Evolutionary conservation across 192 early-diverging fungal genomes (phyloP).

Genomic region (Geosiphon pyriformis): DNA sequence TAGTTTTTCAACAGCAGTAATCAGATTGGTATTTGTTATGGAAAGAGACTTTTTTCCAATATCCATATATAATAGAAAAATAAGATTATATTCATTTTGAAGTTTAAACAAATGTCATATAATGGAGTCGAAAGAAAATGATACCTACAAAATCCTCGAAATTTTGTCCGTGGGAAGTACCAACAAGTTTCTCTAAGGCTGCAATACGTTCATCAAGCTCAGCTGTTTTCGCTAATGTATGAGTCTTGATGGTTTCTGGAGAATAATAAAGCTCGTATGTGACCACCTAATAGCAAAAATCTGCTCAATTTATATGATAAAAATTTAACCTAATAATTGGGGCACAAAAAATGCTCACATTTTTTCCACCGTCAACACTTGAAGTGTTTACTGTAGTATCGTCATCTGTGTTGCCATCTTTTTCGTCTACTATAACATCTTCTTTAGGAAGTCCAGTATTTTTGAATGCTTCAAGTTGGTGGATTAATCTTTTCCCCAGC

Average conservation of each 20-base stretch:
- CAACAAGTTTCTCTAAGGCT: slow-evolving; percentile 62
- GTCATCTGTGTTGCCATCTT: slow-evolving; percentile 16
- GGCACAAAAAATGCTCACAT: slow-evolving; percentile 2
- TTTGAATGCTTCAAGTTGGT: slow-evolving; percentile 51
- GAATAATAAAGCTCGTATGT: slow-evolving; percentile 74
- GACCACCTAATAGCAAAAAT: slow-evolving; percentile 36
- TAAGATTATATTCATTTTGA: neutral
- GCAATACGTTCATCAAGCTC: slow-evolving; percentile 67
- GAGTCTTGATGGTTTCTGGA: slow-evolving; percentile 50
- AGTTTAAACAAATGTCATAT: neutral
- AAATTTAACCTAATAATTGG: neutral
- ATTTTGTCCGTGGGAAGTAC: slow-evolving; percentile 55
- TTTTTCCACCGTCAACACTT: slow-evolving; percentile 4
- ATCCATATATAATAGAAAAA: no score
- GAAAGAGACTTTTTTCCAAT: slow-evolving; percentile 29
- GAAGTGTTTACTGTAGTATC: slow-evolving; percentile 1
- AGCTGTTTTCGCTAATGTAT: slow-evolving; percentile 49
- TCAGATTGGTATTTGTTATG: slow-evolving; percentile 32
- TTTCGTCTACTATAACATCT: slow-evolving; percentile 10
- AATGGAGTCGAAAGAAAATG: slow-evolving; percentile 8
- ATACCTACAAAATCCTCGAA: slow-evolving; percentile 42
- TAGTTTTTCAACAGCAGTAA: slow-evolving; percentile 57
- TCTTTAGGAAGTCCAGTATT: slow-evolving; percentile 22
- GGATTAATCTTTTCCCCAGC: slow-evolving; percentile 42
- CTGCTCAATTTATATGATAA: neutral